Percentiles rank a stretch among this genome's conserved stretches.
Conservation (phyloP, 441 rosid species). For the Monsonia emarginata region DNA sequence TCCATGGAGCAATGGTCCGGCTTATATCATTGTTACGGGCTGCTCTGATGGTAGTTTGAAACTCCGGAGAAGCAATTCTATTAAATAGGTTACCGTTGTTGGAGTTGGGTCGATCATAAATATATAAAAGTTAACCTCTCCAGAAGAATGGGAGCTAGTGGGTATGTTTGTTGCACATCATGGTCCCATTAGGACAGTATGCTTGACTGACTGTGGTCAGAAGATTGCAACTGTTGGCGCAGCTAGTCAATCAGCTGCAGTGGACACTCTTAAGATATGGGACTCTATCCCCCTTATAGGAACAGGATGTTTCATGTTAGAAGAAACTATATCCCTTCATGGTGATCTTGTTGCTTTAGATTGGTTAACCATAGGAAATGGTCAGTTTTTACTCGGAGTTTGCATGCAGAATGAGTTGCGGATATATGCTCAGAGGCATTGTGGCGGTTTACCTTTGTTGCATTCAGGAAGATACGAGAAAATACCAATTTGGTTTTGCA, state of each 20-base stretch:
- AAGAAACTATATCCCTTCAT: slow-evolving; percentile 47
- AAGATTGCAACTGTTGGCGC: slow-evolving; percentile 59
- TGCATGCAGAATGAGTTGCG: slow-evolving; percentile 61
- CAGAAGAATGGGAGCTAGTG: slow-evolving; percentile 58
- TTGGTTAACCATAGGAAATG: slow-evolving; percentile 64
- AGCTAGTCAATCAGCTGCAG: slow-evolving; percentile 27
- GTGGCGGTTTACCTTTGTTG: slow-evolving; percentile 31
- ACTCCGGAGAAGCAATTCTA: slow-evolving; percentile 60
- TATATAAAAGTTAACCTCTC: slow-evolving; percentile 30
- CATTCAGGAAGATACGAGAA: slow-evolving; percentile 31
- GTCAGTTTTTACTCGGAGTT: slow-evolving; percentile 65
- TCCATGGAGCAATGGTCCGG: slow-evolving; percentile 27
- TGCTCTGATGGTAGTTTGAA: slow-evolving; percentile 70
- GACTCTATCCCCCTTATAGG: slow-evolving; percentile 45
- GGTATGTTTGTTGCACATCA: slow-evolving; percentile 55
- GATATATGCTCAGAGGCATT: slow-evolving; percentile 54
- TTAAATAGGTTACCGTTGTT: no score
- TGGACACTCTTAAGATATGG: slow-evolving; percentile 52
- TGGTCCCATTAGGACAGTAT: slow-evolving; percentile 48
- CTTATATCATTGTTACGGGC: slow-evolving; percentile 80
- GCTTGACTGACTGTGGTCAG: slow-evolving; percentile 53
- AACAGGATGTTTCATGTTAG: slow-evolving; percentile 59
- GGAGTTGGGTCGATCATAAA: no score
- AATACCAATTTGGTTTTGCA: slow-evolving; percentile 53
- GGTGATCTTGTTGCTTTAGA: slow-evolving; percentile 44